Evolutionary conservation across 2,329 filamentous ascomycete genomes (phyloP).

Genomic region (Gliomastix tumulicola): DNA sequence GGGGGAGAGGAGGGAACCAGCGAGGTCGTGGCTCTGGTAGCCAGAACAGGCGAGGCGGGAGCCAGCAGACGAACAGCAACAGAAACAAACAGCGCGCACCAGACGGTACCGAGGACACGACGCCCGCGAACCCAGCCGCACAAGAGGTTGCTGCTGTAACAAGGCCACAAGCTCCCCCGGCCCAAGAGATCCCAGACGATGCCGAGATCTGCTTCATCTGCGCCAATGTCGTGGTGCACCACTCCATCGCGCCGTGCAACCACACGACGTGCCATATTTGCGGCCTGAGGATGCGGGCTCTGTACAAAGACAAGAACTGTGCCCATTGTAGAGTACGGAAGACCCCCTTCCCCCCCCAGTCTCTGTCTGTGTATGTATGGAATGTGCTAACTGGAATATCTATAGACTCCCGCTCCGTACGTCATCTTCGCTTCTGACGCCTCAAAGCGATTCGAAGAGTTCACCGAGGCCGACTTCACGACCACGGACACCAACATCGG

Average conservation of each 20-base stretch:
- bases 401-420: conserved; percentile 60
- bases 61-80: too few species aligned
- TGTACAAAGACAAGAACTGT: conserved; percentile 96
- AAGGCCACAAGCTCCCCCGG: conserved; percentile 13
- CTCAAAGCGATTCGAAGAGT: conserved; percentile 81
- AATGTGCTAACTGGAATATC: not conserved
- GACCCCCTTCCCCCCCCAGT: too few species aligned
- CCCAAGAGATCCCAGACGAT: conserved; percentile 44
- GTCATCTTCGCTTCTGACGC: conserved; percentile 90
- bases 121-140: conserved; percentile 18
- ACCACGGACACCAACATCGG: conserved; percentile 79
- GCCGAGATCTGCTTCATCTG: conserved; percentile 96
- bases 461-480: conserved; percentile 63
- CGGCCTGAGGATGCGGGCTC: conserved; percentile 77
- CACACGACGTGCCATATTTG: conserved; percentile 97
- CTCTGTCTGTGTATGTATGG: not conserved
- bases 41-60: conserved; percentile 1
- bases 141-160: conserved; percentile 11
- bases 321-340: conserved; percentile 87
- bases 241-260: conserved; percentile 88
- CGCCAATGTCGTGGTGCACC: conserved; percentile 81
- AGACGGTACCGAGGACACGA: conserved; percentile 9
- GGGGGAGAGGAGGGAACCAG: conserved; percentile 21
- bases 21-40: not conserved
- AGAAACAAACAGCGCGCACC: not conserved